Conservation (phyloP, 129 eudicot genomes). For the Flaveria brownii region DNA sequence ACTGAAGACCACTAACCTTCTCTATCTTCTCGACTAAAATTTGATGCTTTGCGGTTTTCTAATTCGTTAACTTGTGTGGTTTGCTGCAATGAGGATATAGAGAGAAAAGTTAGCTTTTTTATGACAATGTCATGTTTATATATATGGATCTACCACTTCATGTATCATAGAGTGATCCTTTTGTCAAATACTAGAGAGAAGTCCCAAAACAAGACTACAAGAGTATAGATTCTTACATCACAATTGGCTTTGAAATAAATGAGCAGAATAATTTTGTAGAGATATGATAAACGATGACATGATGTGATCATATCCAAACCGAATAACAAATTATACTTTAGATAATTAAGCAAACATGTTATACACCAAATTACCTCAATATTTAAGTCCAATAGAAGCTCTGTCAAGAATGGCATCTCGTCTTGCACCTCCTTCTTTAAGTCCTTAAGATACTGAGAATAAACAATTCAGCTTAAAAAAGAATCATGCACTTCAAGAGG, state of each 20-base stretch:
- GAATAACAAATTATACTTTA: conserved; percentile 5
- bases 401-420: conserved; percentile 64
- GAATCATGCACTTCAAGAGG: conserved; percentile 1
- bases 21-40: conserved; percentile 27
- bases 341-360: conserved; percentile 1
- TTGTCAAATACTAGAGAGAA: conserved; percentile 15
- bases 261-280: conserved; percentile 3
- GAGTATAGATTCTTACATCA: conserved; percentile 2
- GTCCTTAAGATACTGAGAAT: conserved; percentile 62
- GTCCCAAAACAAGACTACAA: conserved; percentile 5
- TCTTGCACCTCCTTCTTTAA: conserved; percentile 68
- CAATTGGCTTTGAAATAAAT: conserved; percentile 3
- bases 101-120: conserved; percentile 23
- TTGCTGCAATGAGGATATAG: conserved; percentile 44
- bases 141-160: conserved; percentile 10
- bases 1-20: conserved; percentile 41
- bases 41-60: conserved; percentile 41
- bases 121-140: not conserved
- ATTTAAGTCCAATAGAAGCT: conserved; percentile 54
- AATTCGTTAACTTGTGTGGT: conserved; percentile 33
- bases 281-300: not conserved
- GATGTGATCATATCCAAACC: conserved; percentile 12
- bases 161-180: not conserved
- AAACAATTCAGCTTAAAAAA: not conserved
- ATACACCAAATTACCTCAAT: conserved; percentile 47